Base-by-base conservation (phyloP, 2,329 filamentous ascomycete species). In the Paracamarosporium sp. region DNA sequence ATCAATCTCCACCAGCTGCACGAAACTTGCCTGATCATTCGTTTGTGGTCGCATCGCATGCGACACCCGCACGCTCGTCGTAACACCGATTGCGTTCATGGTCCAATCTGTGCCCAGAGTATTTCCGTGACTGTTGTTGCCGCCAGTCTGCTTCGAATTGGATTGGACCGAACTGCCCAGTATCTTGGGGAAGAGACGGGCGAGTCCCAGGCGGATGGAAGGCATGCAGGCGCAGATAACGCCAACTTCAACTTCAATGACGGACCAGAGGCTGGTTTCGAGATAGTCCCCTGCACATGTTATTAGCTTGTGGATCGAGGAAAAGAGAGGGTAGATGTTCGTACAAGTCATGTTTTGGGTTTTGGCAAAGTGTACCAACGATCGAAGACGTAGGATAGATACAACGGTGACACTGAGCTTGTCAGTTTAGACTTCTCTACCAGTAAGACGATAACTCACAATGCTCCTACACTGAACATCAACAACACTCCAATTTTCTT, bases 141-240 rank as follows among this genome's bases (percentile, higher is more conserved):
- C 13, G 8, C 27, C n/a, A 12, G 53, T 36, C 22, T 46, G 47
- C 30, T 56, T 50, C 33, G 61, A 58, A 28, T 47, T 45, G 22
- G 60, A 44, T 9, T 53, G 7, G 24, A 36, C 12, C 6, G 59
- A 43, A 40, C 53, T 47, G 6, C 74, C 74, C 50, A 77, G 69
- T 2, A 71, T 13, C 11, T 59, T 57, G 11, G 76, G 75, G 20
- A 69, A 70, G 13, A 72, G 30, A 8, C 65, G 66, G n/a, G 68
- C 64, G 17, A 79, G 63, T 3, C 77, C 57, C 1, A 73, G 67
- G 13, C 74, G 71, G 22, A 79, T 60, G 13, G 70, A 67, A 0
- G 78, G 78, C 72, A 80, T 76, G 65, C 78, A 78, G 13, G 71
- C 72, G 56, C 77, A 79, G 28, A 80, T 73, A 30, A 80, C 76